A percentile compares a stretch with the other conserved stretches of the same genome.
These are phyloP conservation scores for Sophora flavescens DNA, from an alignment of 306 rosid genomes.

Conservation along the genomic window DNA sequence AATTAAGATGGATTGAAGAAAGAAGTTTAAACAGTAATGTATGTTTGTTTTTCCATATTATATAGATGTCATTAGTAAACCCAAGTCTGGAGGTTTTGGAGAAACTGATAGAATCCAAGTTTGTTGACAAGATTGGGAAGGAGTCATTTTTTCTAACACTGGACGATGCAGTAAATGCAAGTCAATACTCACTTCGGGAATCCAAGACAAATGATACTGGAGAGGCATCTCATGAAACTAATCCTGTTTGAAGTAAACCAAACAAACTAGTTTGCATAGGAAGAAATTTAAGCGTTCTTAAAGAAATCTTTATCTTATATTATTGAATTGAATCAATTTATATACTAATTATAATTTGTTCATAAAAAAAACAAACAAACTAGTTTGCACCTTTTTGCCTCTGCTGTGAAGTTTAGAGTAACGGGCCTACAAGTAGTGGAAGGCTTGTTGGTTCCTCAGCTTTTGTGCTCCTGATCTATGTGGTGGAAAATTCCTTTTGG, in stretches of 20 bases:
- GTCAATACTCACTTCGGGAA: constrained; percentile 50
- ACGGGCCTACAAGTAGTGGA: too few species aligned
- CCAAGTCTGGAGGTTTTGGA: constrained; percentile 87
- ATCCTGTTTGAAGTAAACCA: background rate
- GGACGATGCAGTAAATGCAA: constrained; percentile 71
- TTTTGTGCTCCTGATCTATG: too few species aligned
- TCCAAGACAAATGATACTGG: constrained; percentile 28
- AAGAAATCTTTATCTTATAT: too few species aligned
- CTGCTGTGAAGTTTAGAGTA: too few species aligned
- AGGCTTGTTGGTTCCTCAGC: too few species aligned
- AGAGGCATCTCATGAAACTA: background rate
- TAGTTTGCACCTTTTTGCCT: too few species aligned
- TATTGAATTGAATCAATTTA: too few species aligned
- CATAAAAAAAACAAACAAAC: too few species aligned
- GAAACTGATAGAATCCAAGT: constrained; percentile 64
- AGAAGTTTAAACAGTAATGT: background rate
- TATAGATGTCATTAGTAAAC: constrained; percentile 69
- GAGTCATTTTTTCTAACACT: constrained; percentile 61
- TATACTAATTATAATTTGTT: too few species aligned
- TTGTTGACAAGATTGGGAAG: constrained; percentile 69
- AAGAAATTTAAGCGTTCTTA: background rate
- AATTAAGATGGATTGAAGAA: background rate
- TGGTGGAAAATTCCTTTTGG: too few species aligned
- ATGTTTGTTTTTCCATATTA: background rate
- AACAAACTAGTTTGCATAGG: background rate